Base-by-base conservation (phyloP, 139 green algal genomes). In the Microglena sp. region DNA sequence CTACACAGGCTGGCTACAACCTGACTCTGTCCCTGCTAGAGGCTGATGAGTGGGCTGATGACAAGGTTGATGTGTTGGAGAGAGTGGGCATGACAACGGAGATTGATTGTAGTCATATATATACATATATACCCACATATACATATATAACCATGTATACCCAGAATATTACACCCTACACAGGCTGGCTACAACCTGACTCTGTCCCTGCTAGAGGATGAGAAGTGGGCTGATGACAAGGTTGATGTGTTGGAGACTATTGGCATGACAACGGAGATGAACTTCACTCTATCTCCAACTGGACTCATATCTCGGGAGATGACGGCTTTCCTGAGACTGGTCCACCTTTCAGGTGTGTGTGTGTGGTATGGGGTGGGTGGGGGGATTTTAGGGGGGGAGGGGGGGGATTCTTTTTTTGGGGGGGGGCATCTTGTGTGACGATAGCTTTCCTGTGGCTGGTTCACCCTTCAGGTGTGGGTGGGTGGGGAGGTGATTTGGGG, bases 41-140 rank as follows among this genome's bases (percentile, higher is more conserved):
- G 26, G 61, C 58, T 6, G 90, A 96, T 72, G 33, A 58, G 11
- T 87, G 82, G 63, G 76, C 82, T 6, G 87, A 92, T 35, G 92
- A 97, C 80, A 97, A 97, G 79, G 45, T 85, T 5, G 92, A 96
- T 76, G 82, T 96, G 21, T 65, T 92, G 27, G 91, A 96, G 65
- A n/a, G n/a, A n/a, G n/a, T n/a, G n/a, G n/a, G n/a, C n/a, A n/a
- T n/a, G n/a, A n/a, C n/a, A n/a, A n/a, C n/a, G n/a, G n/a, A n/a
- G n/a, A n/a, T n/a, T n/a, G n/a, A n/a, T n/a, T n/a, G n/a, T n/a
- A n/a, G n/a, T n/a, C n/a, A n/a, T n/a, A n/a, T n/a, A n/a, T n/a
- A n/a, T n/a, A n/a, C n/a, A n/a, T n/a, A n/a, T n/a, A n/a, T n/a
- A n/a, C n/a, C n/a, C n/a, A n/a, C n/a, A n/a, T n/a, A n/a, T n/a